phyloP scores from a whole-genome alignment of 2,329 filamentous ascomycete species.

The Chrysoporthe austroafricana region DNA sequence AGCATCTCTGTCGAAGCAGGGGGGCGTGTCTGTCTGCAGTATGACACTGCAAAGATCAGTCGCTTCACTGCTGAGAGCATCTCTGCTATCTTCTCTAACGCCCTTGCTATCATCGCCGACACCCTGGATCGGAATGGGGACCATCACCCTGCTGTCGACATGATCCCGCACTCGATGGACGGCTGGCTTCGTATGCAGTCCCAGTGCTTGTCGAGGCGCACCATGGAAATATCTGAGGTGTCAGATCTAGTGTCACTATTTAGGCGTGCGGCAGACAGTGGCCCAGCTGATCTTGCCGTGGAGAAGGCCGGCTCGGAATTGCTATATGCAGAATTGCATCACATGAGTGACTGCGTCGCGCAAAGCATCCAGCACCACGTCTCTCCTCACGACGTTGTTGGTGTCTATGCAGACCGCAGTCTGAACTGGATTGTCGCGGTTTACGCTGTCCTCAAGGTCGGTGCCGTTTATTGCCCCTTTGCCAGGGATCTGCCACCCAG shows the following conservation, averaged over 20 bases:
- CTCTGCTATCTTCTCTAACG: background rate
- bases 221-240: background rate
- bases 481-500: background rate
- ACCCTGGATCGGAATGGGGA: background rate
- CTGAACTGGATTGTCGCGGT: conserved; percentile 42
- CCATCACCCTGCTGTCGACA: background rate
- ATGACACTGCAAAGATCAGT: background rate
- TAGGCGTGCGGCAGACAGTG: background rate
- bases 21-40: background rate
- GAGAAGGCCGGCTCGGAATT: background rate
- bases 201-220: background rate
- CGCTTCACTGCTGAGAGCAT: background rate
- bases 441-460: conserved; percentile 39
- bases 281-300: background rate
- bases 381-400: conserved; percentile 35
- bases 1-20: background rate
- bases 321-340: background rate
- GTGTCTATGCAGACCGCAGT: conserved; percentile 39
- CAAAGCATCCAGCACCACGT: background rate
- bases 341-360: background rate
- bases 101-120: background rate
- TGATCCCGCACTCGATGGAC: background rate
- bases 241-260: background rate
- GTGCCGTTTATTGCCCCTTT: conserved; percentile 34
- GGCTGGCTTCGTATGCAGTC: background rate